Evolutionary conservation across 257 asterid genomes (phyloP).

Genomic region (Solanum pinnatisectum): DNA sequence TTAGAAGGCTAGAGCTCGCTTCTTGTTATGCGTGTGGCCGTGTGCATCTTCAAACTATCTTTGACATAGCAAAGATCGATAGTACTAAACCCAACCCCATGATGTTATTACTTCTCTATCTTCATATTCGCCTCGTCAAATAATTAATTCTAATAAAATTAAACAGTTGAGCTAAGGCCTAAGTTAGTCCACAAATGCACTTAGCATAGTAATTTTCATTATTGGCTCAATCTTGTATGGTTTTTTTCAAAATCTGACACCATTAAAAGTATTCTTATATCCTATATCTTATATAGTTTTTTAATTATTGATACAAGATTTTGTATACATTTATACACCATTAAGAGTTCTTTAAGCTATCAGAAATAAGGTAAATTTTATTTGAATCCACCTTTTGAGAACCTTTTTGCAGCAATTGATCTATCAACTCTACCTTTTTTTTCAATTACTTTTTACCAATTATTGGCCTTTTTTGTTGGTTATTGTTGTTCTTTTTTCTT

Average conservation of each 20-base stretch:
- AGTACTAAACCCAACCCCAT: too few relatives aligned
- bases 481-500: background rate
- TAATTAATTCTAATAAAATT: background rate
- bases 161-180: background rate
- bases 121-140: background rate
- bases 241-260: too few relatives aligned
- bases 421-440: background rate
- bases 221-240: too few relatives aligned
- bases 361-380: background rate
- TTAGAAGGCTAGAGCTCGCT: background rate
- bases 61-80: background rate
- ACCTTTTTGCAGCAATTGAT: background rate
- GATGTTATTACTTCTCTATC: too few relatives aligned
- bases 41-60: background rate
- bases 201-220: too few relatives aligned
- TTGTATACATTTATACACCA: background rate
- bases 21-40: background rate
- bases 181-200: too few relatives aligned
- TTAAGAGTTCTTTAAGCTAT: background rate
- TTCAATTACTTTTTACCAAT: background rate
- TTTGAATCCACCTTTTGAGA: background rate
- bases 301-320: background rate
- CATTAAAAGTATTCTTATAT: background rate
- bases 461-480: background rate
- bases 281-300: background rate